Evolutionary conservation across 83 land plant species (phyloP), one percentile per base, ranked within the genome.

Genomic region (Larix sibirica): DNA sequence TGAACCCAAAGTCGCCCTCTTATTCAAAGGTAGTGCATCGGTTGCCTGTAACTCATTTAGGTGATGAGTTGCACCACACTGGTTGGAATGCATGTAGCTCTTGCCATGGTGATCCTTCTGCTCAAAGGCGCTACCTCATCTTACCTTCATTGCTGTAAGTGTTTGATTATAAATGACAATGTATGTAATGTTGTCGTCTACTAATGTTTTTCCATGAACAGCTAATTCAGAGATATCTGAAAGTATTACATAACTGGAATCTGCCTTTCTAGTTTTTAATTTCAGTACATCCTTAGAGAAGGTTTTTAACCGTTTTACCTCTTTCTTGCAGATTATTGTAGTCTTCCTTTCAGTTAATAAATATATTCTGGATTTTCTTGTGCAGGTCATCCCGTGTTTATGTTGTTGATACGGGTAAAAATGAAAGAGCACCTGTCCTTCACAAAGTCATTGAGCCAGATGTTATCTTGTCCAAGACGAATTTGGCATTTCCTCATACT

Each of bases 81-180:
- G 91, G 91, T 36, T 89, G 91, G 91, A 89, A 89, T 87, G 67
- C 91, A 28, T 89, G 91, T 80, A 89, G 91, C 82, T 89, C 91
- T 26, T 89, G 91, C 83, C 86, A 89, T 64, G 87, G 76, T 18
- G 87, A 89, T 64, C 63, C 74, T 24, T 81, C 78, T 36, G 83
- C 64, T 31, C 79, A 82, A 67, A 84, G 91, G n/a, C 89, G 85
- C 28, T 89, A 71, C 76, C 90, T 89, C 68, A 83, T 89, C 31
- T 84, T 89, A 54, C 91, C 91, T 47, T 89, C 91, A 4, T 85
- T 89, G 64, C 81, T 82, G 91, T 89, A 82, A 82, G 90, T 81
- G 33, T 74, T 47, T 77, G 47, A n/a, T 33, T 33, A 63, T 21
- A 6, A 33, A 40, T 70, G 16, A 3, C 59, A 54, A n/a, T 62